Evolutionary conservation across 805 yeast species (phyloP), one percentile per base, ranked within the genome.

Genomic region (Metschnikowia cerradonensis): DNA sequence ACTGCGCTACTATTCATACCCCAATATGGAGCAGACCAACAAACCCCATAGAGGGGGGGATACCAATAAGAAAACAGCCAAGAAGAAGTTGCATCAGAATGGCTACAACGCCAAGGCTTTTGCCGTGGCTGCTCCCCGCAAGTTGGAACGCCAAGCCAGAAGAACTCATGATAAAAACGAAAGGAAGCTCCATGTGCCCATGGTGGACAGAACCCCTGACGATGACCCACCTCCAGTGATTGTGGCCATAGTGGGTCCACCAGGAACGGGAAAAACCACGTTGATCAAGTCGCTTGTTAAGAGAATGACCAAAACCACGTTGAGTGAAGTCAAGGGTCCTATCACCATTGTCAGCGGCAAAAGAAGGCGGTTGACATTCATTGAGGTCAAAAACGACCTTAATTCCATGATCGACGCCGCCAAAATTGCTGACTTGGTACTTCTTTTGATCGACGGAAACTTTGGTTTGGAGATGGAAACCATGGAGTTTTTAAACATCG

Each of bases 391-490:
- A 11, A 92, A 91, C 61, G 99, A 94, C 67, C 71, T 94, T 64
- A 91, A 90, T 67, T 85, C 97, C 6, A 94, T 95, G 98, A 83
- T 91, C 40, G 99, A 94, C 71, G 82, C 94, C 36, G 96, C 98
- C 26, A 94, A 94, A 63, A 83, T 91, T 51, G 96, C 98, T 0
- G 99, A 94, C 68, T 76, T 94, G 54, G 96, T 95, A 8, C 75
- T 94, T 45, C 67, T 94, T 53, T 72, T 94, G 78, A 83, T 94
- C 52, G 99, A 94, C 73, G 98, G 99, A 52, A 94, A 94, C 67
- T 94, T 90, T 66, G 99, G 99, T 6, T 83, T 94, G 52, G 99
- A 94, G 74, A 94, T 94, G 99, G 99, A 94, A 70, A 94, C 99
- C 7, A 95, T 94, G 98, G 99, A 94, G 70, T 94, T 94, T 64